These are phyloP conservation scores for Penicillium lividum DNA, from an alignment of 495 filamentous ascomycete species.

Conservation along the genomic window DNA sequence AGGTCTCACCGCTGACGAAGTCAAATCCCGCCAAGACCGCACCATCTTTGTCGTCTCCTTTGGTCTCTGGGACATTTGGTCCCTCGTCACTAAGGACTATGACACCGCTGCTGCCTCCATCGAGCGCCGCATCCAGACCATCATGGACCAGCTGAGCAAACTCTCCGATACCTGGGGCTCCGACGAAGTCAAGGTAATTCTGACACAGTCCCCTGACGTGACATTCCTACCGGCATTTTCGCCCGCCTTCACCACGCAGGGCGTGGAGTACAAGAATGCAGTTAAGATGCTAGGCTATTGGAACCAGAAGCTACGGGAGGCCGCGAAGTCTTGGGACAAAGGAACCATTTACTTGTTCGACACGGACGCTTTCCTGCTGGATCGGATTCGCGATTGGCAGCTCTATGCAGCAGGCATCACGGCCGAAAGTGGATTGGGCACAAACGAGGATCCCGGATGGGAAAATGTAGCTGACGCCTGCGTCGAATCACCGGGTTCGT, in stretches of 20 bases:
- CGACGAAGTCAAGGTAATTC: conserved; percentile 46
- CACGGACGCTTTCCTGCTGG: conserved; percentile 50
- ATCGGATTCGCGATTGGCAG: conserved; percentile 50
- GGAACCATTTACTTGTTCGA: conserved; percentile 52
- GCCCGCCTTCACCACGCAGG: conserved; percentile 38
- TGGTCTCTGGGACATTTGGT: conserved; percentile 55
- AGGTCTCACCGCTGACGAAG: conserved; percentile 23
- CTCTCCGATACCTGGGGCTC: conserved; percentile 40
- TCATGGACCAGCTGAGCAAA: conserved; percentile 46
- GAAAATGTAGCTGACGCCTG: conserved; percentile 41
- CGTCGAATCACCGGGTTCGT: conserved; percentile 31
- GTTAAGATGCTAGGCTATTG: conserved; percentile 45
- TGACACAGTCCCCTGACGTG: conserved; percentile 52
- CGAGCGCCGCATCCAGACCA: conserved; percentile 42
- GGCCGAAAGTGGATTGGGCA: conserved; percentile 45
- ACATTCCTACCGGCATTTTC: conserved; percentile 51
- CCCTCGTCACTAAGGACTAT: conserved; percentile 38
- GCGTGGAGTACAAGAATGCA: conserved; percentile 41
- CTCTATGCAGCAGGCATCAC: conserved; percentile 44
- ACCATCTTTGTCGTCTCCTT: conserved; percentile 49
- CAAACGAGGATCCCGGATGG: conserved; percentile 41
- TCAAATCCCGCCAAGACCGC: conserved; percentile 29
- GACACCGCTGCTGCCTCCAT: conserved; percentile 36
- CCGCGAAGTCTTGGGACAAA: conserved; percentile 41
- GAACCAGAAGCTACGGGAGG: conserved; percentile 45